These are phyloP conservation scores for Cornus kousa DNA, from an alignment of 148 eudicot species.

Conservation along the genomic window DNA sequence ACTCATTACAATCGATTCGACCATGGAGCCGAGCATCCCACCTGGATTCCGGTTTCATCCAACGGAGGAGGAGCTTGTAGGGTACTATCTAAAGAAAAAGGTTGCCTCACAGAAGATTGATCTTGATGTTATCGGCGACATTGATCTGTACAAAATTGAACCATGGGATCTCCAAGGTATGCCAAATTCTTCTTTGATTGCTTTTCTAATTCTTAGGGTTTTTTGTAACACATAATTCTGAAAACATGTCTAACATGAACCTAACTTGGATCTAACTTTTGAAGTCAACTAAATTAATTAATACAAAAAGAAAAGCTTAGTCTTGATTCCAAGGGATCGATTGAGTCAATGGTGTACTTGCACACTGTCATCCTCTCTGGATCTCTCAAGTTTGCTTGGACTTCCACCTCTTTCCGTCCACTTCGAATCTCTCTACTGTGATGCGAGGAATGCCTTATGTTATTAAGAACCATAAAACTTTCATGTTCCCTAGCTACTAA, in stretches of 20 bases:
- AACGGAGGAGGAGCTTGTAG: constrained; percentile 76
- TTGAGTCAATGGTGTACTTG: too few relatives aligned
- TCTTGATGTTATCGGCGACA: constrained; percentile 78
- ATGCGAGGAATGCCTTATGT: too few relatives aligned
- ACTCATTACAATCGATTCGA: constrained; percentile 34
- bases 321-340: too few relatives aligned
- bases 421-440: too few relatives aligned
- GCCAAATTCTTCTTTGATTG: background rate
- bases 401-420: too few relatives aligned
- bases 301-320: too few relatives aligned
- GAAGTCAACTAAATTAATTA: too few relatives aligned
- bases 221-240: background rate
- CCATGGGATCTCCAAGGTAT: constrained; percentile 88
- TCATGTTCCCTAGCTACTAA: too few relatives aligned
- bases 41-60: constrained; percentile 86
- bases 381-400: too few relatives aligned
- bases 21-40: constrained; percentile 56
- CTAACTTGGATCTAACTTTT: background rate
- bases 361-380: too few relatives aligned
- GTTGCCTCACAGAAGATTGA: constrained; percentile 77
- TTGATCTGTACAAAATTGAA: constrained; percentile 71
- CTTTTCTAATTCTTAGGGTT: constrained; percentile 17
- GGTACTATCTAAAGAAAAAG: constrained; percentile 75
- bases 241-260: background rate
- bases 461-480: too few relatives aligned